Percentiles rank a stretch among this genome's conserved stretches.
Evolutionary conservation across 495 filamentous ascomycete genomes (phyloP).

Genomic region (Talaromyces trachyspermus): DNA sequence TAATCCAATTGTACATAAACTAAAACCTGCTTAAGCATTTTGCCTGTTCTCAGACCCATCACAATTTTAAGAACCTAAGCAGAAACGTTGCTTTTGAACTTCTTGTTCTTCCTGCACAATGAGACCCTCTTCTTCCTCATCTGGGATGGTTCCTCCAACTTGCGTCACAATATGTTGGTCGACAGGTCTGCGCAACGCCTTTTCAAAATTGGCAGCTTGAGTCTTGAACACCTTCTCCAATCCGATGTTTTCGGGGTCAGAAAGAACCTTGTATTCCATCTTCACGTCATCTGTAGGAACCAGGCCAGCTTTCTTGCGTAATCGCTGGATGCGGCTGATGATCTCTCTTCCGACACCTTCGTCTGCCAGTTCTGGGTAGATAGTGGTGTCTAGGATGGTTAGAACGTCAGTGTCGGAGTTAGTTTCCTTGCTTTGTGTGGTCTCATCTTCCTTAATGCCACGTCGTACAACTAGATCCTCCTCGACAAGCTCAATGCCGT

Average conservation of each 20-base stretch:
- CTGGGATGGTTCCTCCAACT: conserved; percentile 53
- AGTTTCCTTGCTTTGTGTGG: conserved; percentile 65
- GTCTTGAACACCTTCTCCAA: conserved; percentile 66
- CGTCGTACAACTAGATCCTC: conserved; percentile 82
- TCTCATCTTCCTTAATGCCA: conserved; percentile 58
- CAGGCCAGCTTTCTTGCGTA: conserved; percentile 76
- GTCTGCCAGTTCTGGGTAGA: conserved; percentile 65
- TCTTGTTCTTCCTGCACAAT: conserved; percentile 86
- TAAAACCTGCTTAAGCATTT: no score
- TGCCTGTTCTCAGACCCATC: neutral
- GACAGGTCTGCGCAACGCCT: conserved; percentile 70
- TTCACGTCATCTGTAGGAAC: conserved; percentile 76
- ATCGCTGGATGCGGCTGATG: conserved; percentile 72
- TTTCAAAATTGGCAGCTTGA: conserved; percentile 62
- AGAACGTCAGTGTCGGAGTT: conserved; percentile 81
- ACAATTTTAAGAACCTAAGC: conserved; percentile 69
- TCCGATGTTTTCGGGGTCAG: conserved; percentile 69
- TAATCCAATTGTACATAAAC: conserved; percentile 5
- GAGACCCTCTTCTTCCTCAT: conserved; percentile 49
- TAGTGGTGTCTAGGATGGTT: conserved; percentile 67
- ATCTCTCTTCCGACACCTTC: conserved; percentile 76
- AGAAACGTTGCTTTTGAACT: conserved; percentile 78
- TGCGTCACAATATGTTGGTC: conserved; percentile 64
- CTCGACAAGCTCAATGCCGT: conserved; percentile 71
- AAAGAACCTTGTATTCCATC: conserved; percentile 72